These are phyloP conservation scores for Albatrellus sp. DNA, from an alignment of 1,284 basidiomycete species.

Conservation along the genomic window DNA sequence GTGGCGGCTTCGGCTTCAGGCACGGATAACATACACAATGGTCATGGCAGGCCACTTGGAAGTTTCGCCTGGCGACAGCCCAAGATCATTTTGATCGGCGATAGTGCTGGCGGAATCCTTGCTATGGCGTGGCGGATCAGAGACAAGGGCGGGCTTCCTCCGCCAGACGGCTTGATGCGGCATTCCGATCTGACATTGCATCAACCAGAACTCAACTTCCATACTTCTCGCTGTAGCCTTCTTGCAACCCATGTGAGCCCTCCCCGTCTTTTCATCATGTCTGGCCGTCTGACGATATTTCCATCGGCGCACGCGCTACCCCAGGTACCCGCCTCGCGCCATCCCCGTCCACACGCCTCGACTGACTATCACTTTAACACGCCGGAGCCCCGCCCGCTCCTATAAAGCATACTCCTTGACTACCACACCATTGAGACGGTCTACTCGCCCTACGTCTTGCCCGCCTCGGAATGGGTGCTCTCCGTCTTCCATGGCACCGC, in stretches of 20 bases:
- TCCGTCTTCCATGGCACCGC: conserved; percentile 20
- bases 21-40: no score
- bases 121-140: conserved; percentile 40
- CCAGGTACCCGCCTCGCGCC: conserved; percentile 30
- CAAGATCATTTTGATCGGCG: conserved; percentile 54
- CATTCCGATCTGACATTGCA: conserved; percentile 17
- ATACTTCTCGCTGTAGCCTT: conserved; percentile 12
- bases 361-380: conserved; percentile 43
- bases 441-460: conserved; percentile 39
- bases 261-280: background rate
- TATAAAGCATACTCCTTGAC: conserved; percentile 38
- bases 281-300: background rate
- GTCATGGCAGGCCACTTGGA: no score
- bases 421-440: conserved; percentile 29
- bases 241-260: conserved; percentile 17
- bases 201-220: background rate
- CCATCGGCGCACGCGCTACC: conserved; percentile 30
- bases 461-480: conserved; percentile 29
- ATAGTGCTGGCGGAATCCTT: conserved; percentile 59
- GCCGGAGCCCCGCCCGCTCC: conserved; percentile 34
- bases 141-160: conserved; percentile 30
- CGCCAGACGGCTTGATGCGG: conserved; percentile 31
- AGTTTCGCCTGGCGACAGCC: conserved; percentile 16
- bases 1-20: no score
- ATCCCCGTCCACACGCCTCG: conserved; percentile 33